These are phyloP conservation scores for Rutstroemia sp. DNA, from an alignment of 2,329 filamentous ascomycete species.

Conservation along the genomic window DNA sequence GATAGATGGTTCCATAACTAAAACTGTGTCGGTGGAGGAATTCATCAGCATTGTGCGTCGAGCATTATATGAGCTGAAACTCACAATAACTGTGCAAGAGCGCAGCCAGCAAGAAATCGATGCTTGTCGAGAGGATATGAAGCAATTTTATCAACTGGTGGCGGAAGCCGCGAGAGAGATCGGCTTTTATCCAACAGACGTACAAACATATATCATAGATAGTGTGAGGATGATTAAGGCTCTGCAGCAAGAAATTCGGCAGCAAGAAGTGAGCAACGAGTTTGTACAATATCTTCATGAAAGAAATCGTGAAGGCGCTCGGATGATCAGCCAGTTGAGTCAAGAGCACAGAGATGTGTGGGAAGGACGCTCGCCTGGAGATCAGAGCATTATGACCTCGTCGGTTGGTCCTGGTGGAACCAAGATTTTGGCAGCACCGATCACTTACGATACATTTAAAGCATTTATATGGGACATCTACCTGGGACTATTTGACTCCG, in stretches of 20 bases:
- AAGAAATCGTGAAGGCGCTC: background rate
- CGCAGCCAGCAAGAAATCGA: background rate
- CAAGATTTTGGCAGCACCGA: background rate
- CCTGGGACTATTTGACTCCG: constrained; percentile 5
- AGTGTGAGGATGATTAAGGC: background rate
- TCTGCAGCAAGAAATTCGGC: background rate
- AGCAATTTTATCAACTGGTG: background rate
- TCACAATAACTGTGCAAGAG: background rate
- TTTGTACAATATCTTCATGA: constrained; percentile 9
- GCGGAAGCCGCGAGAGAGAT: constrained; percentile 1
- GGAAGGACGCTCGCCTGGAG: background rate
- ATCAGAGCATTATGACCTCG: background rate
- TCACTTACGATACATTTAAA: constrained; percentile 1
- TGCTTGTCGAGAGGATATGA: background rate
- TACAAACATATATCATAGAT: background rate
- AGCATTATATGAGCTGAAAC: background rate
- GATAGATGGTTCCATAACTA: background rate
- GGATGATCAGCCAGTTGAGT: constrained; percentile 4
- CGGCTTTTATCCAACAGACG: background rate
- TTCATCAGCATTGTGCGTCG: background rate
- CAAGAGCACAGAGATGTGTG: background rate
- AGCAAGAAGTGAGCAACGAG: constrained; percentile 6
- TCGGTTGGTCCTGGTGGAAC: background rate
- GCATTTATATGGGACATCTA: constrained; percentile 2
- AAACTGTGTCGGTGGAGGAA: background rate